A percentile compares a stretch with the other conserved stretches of the same genome.
Conservation (phyloP, 2,329 filamentous ascomycete genomes). For the Cordyceps cicadae region DNA sequence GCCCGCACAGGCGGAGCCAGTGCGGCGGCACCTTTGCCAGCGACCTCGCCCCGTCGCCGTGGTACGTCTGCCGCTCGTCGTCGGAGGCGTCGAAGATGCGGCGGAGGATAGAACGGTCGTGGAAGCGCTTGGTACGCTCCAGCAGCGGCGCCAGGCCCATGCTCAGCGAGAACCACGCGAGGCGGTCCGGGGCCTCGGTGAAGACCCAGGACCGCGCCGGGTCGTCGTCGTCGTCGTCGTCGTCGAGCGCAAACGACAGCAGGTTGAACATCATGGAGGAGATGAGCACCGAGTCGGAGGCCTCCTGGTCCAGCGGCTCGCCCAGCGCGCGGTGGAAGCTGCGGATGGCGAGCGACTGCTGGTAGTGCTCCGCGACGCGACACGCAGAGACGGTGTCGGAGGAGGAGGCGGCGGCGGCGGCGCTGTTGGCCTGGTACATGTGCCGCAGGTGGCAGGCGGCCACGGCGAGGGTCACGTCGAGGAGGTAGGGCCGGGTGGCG, state of each 20-base stretch:
- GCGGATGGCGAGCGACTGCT: slow-evolving; percentile 17
- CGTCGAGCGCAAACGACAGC: slow-evolving; percentile 16
- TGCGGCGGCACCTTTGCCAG: slow-evolving; percentile 8
- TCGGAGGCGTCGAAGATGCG: slow-evolving; percentile 14
- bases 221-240: slow-evolving; percentile 12
- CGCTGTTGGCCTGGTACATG: slow-evolving; percentile 11
- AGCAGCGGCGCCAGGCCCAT: slow-evolving; percentile 19
- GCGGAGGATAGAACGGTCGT: slow-evolving; percentile 15
- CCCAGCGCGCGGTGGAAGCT: slow-evolving; percentile 17
- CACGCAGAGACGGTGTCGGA: neutral
- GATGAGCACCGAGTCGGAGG: slow-evolving; percentile 18
- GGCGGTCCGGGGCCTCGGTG: slow-evolving; percentile 11
- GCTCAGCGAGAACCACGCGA: slow-evolving; percentile 19
- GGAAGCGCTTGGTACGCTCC: slow-evolving; percentile 15
- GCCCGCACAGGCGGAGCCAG: slow-evolving; percentile 13
- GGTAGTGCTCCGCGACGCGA: slow-evolving; percentile 18
- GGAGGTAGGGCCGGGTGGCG: slow-evolving; percentile 15
- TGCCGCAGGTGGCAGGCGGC: slow-evolving; percentile 19
- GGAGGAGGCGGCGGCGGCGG: neutral
- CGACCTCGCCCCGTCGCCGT: slow-evolving; percentile 3
- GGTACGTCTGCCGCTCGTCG: slow-evolving; percentile 12
- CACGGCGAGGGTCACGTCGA: slow-evolving; percentile 18
- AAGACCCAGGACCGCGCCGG: slow-evolving; percentile 18
- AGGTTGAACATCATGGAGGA: slow-evolving; percentile 19
- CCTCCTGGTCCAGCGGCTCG: slow-evolving; percentile 14